Percentiles rank a stretch among this genome's conserved stretches.
These are phyloP conservation scores for Trichosporon ovoides DNA, from an alignment of 1,284 basidiomycete species.

Conservation along the genomic window DNA sequence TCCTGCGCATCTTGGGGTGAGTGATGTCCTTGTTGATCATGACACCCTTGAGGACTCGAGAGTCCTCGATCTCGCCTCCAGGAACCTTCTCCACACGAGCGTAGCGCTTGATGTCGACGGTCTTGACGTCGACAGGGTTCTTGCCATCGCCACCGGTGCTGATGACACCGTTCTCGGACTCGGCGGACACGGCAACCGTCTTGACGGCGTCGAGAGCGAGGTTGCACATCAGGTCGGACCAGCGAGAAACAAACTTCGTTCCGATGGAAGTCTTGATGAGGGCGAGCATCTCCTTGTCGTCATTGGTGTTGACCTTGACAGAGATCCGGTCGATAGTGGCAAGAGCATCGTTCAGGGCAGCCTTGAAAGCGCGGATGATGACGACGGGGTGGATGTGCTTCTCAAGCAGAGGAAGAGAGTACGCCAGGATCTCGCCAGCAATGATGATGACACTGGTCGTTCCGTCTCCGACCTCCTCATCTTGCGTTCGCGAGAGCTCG, in stretches of 20 bases:
- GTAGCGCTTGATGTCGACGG: conserved; percentile 96
- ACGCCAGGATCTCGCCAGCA: conserved; percentile 36
- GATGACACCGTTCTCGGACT: conserved; percentile 44
- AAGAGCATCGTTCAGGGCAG: conserved; percentile 85
- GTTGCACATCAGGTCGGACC: conserved; percentile 96
- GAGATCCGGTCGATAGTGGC: conserved; percentile 72
- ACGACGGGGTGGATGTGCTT: conserved; percentile 97
- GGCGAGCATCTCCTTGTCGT: conserved; percentile 88
- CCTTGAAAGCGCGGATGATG: conserved; percentile 97
- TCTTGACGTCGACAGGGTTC: conserved; percentile 57
- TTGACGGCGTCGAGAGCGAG: conserved; percentile 89
- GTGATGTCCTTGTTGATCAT: conserved; percentile 99
- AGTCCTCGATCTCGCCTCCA: conserved; percentile 94
- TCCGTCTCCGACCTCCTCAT: conserved; percentile 97
- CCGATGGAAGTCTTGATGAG: conserved; percentile 98
- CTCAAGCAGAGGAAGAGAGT: conserved; percentile 62
- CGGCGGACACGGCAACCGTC: conserved; percentile 61
- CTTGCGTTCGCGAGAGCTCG: conserved; percentile 89
- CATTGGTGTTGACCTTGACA: conserved; percentile 78
- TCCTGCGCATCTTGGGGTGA: conserved; percentile 90
- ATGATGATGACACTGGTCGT: conserved; percentile 94
- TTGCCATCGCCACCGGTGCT: conserved; percentile 48
- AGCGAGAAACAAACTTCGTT: conserved; percentile 95
- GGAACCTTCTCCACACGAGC: conserved; percentile 96
- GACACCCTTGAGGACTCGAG: conserved; percentile 78